Evolutionary conservation across 352 stramenopile species (phyloP).

Genomic region (Globisporangium cystogenes): DNA sequence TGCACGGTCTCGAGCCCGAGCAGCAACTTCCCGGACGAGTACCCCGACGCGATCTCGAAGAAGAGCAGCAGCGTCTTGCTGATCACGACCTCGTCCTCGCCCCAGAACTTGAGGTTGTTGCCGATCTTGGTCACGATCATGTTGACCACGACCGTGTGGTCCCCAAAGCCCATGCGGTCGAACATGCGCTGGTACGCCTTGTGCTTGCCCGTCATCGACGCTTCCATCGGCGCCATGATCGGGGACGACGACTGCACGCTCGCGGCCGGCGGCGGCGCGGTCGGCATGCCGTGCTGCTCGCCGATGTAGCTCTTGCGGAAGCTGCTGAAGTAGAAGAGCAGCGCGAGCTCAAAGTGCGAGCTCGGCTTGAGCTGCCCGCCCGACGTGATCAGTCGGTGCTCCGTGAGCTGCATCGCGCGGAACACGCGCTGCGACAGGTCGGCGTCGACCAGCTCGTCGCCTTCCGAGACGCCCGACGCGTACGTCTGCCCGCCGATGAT

Average conservation of each 20-base stretch:
- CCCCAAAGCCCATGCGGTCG: slow-evolving; percentile 94
- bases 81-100: slow-evolving; percentile 94
- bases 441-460: slow-evolving; percentile 94
- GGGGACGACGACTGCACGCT: slow-evolving; percentile 55
- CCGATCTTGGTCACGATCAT: slow-evolving; percentile 98
- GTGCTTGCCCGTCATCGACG: slow-evolving; percentile 86
- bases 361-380: slow-evolving; percentile 83
- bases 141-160: slow-evolving; percentile 97
- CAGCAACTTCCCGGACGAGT: slow-evolving; percentile 96
- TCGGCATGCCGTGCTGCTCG: slow-evolving; percentile 88
- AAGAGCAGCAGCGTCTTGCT: slow-evolving; percentile 95
- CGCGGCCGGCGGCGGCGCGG: slow-evolving; percentile 47
- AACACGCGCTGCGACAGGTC: slow-evolving; percentile 95
- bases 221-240: slow-evolving; percentile 77
- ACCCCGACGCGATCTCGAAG: slow-evolving; percentile 96
- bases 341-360: slow-evolving; percentile 91
- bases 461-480: slow-evolving; percentile 88
- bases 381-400: slow-evolving; percentile 91
- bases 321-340: slow-evolving; percentile 97
- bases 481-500: slow-evolving; percentile 96
- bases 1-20: slow-evolving; percentile 96
- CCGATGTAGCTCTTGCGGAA: slow-evolving; percentile 91
- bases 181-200: slow-evolving; percentile 98
- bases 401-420: slow-evolving; percentile 93
- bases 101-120: slow-evolving; percentile 99